Evolutionary conservation across 371 early-diverging fungal genomes (phyloP).

Genomic region (Batkoa obscura): DNA sequence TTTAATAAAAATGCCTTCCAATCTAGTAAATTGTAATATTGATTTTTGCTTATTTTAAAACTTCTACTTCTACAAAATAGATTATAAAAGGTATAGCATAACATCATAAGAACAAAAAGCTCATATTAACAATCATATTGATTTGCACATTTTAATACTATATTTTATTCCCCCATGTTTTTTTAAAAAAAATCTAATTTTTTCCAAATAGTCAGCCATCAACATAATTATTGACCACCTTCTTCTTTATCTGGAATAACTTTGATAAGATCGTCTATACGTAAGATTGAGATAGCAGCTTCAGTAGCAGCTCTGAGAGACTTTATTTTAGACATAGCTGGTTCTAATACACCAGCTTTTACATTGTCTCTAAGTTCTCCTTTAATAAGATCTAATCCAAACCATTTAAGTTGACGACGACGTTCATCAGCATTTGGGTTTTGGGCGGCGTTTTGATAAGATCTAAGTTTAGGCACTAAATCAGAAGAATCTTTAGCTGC

Average conservation of each 20-base stretch:
- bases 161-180: too few species aligned
- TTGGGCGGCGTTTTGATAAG: slow-evolving; percentile 80
- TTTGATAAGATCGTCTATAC: slow-evolving; percentile 98
- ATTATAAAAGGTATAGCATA: too few species aligned
- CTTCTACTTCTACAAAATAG: too few species aligned
- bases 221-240: neutral
- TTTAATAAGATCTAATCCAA: slow-evolving; percentile 89
- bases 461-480: slow-evolving; percentile 86
- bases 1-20: too few species aligned
- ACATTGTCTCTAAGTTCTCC: slow-evolving; percentile 93
- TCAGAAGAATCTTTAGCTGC: slow-evolving; percentile 98
- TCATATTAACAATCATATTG: too few species aligned
- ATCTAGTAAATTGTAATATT: too few species aligned
- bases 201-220: neutral
- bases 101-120: too few species aligned
- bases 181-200: too few species aligned
- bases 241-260: slow-evolving; percentile 7
- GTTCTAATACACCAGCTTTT: slow-evolving; percentile 95
- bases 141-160: too few species aligned
- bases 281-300: slow-evolving; percentile 96
- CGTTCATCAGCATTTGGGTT: slow-evolving; percentile 38
- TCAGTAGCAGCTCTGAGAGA: slow-evolving; percentile 98
- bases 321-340: slow-evolving; percentile 97
- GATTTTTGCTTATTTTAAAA: too few species aligned
- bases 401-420: slow-evolving; percentile 63